These are phyloP conservation scores for Eucalyptus sp. DNA, from an alignment of 345 rosid species.

Conservation along the genomic window DNA sequence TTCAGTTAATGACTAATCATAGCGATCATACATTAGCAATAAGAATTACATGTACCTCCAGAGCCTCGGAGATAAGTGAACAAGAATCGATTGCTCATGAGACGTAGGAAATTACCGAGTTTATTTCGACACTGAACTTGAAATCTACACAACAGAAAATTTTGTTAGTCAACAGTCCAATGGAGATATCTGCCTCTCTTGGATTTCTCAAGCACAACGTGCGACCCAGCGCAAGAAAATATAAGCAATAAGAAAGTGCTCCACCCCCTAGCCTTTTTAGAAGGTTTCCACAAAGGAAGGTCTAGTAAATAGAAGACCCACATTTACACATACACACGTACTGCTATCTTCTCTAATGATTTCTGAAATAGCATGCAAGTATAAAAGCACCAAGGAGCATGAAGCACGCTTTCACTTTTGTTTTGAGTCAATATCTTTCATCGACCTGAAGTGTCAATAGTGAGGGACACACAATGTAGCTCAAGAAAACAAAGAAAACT, in stretches of 20 bases:
- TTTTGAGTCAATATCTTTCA: neutral
- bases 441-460: neutral
- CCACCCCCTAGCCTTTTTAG: neutral
- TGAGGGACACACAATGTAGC: neutral
- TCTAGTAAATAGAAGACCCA: neutral
- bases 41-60: neutral
- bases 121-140: neutral
- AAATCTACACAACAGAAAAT: neutral
- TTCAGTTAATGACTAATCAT: neutral
- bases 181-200: neutral
- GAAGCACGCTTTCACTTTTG: neutral
- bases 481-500: neutral
- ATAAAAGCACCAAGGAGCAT: neutral
- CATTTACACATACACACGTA: neutral
- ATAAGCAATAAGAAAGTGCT: neutral
- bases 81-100: neutral
- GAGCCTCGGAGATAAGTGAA: neutral
- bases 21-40: neutral
- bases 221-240: neutral
- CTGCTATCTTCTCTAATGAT: neutral
- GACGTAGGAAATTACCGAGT: neutral
- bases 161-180: neutral
- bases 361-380: neutral
- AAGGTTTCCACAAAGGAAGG: neutral
- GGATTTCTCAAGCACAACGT: neutral